Conservation (phyloP, 768 basidiomycete species). For the Amanita brunnescens region DNA sequence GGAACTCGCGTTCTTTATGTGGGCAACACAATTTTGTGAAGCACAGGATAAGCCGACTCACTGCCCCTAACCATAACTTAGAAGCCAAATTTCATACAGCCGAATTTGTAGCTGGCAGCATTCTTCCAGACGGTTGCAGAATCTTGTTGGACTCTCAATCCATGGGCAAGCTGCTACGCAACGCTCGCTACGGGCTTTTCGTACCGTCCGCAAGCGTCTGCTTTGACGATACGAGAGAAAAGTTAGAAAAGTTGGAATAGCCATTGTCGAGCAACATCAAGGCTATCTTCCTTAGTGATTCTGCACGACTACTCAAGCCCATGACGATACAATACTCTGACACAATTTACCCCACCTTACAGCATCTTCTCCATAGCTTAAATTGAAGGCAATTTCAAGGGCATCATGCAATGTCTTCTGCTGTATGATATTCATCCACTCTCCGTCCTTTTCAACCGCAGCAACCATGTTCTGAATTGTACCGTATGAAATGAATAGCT, state of each 20-base stretch:
- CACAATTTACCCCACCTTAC: slow-evolving; percentile 6
- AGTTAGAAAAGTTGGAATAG: slow-evolving; percentile 4
- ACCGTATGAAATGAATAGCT: slow-evolving; percentile 30
- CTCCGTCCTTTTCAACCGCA: slow-evolving; percentile 21
- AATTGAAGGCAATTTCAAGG: slow-evolving; percentile 14
- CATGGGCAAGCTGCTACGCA: too few relatives aligned
- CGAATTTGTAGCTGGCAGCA: too few relatives aligned
- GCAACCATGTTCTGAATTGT: slow-evolving; percentile 22
- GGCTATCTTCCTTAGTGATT: neutral
- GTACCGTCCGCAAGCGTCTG: slow-evolving; percentile 30
- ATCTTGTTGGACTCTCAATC: too few relatives aligned
- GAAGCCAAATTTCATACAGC: too few relatives aligned
- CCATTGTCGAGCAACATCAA: slow-evolving; percentile 7
- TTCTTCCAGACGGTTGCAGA: too few relatives aligned
- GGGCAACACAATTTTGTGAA: too few relatives aligned
- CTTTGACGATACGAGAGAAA: neutral
- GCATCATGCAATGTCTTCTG: slow-evolving; percentile 16
- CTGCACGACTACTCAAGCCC: neutral
- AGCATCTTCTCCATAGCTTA: slow-evolving; percentile 8
- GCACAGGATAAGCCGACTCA: too few relatives aligned
- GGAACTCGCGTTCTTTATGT: too few relatives aligned
- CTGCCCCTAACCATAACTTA: too few relatives aligned
- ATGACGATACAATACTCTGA: slow-evolving; percentile 1
- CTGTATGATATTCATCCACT: slow-evolving; percentile 24
- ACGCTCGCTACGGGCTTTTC: slow-evolving; percentile 36